Evolutionary conservation across 2,329 filamentous ascomycete genomes (phyloP).

Genomic region (Exserohilum rostratum): DNA sequence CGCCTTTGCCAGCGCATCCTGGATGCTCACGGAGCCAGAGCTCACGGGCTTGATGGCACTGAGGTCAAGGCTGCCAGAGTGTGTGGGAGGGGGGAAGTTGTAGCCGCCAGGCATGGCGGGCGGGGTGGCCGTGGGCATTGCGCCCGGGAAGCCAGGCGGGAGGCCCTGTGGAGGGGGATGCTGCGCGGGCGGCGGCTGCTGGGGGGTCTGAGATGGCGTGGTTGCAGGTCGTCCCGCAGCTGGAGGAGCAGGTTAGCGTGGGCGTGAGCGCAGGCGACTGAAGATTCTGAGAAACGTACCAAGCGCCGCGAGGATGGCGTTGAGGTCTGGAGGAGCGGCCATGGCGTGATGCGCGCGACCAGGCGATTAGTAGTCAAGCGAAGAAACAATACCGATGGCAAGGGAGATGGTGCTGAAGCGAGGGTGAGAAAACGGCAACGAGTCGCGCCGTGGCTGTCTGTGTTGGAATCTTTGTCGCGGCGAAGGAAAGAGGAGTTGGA

Average conservation of each 20-base stretch:
- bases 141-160: conserved; percentile 53
- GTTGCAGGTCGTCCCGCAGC: conserved; percentile 55
- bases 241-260: conserved; percentile 28
- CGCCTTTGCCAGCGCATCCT: conserved; percentile 83
- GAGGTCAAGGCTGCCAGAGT: conserved; percentile 78
- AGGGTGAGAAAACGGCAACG: neutral
- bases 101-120: conserved; percentile 53
- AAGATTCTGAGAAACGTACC: conserved; percentile 31
- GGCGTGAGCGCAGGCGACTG: neutral
- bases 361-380: conserved; percentile 6
- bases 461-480: conserved; percentile 21
- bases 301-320: conserved; percentile 48
- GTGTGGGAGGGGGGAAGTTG: conserved; percentile 69
- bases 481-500: conserved; percentile 22
- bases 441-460: conserved; percentile 17
- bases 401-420: neutral
- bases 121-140: conserved; percentile 49
- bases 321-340: conserved; percentile 47
- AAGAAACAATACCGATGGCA: neutral
- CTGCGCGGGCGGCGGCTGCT: conserved; percentile 48
- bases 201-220: conserved; percentile 55
- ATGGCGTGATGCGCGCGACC: conserved; percentile 28
- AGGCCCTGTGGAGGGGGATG: conserved; percentile 52
- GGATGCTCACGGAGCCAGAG: conserved; percentile 81
- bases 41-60: conserved; percentile 79